Percentiles rank a stretch among this genome's conserved stretches.
These are phyloP conservation scores for Limtongia smithiae DNA, from an alignment of 805 yeast genomes.

Conservation along the genomic window DNA sequence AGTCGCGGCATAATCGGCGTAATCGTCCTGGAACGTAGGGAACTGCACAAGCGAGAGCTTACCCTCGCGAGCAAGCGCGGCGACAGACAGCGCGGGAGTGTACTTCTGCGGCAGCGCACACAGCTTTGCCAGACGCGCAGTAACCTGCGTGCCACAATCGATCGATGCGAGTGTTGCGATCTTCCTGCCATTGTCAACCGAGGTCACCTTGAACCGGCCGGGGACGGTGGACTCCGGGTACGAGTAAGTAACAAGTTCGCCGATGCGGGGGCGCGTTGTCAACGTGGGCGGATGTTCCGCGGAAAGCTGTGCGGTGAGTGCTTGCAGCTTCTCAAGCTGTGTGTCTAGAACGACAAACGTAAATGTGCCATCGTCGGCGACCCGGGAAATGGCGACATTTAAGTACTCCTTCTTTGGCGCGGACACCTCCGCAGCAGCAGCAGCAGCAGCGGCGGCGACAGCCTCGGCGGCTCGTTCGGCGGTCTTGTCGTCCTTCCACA, in stretches of 20 bases:
- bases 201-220: slow-evolving; percentile 21
- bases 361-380: slow-evolving; percentile 34
- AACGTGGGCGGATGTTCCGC: slow-evolving; percentile 2
- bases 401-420: slow-evolving; percentile 34
- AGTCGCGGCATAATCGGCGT: slow-evolving; percentile 23
- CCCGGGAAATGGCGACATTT: slow-evolving; percentile 38
- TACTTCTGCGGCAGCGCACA: slow-evolving; percentile 13
- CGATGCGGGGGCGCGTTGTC: slow-evolving; percentile 15
- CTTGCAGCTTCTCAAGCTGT: slow-evolving; percentile 9
- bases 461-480: slow-evolving; percentile 37
- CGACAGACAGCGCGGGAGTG: slow-evolving; percentile 8
- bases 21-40: slow-evolving; percentile 24
- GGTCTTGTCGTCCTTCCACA: slow-evolving; percentile 62
- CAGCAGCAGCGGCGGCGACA: slow-evolving; percentile 24
- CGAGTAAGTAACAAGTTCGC: slow-evolving; percentile 18
- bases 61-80: slow-evolving; percentile 29
- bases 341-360: slow-evolving; percentile 8
- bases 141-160: slow-evolving; percentile 21
- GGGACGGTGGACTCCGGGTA: slow-evolving; percentile 13
- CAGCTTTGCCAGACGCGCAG: slow-evolving; percentile 22
- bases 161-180: slow-evolving; percentile 15
- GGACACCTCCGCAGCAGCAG: slow-evolving; percentile 22
- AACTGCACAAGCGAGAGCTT: slow-evolving; percentile 18
- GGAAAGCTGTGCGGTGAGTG: slow-evolving; percentile 11
- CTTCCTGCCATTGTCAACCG: slow-evolving; percentile 11